Evolutionary conservation across 1,284 basidiomycete species (phyloP), one percentile per base, ranked within the genome.

Genomic region (Tilletia caries): DNA sequence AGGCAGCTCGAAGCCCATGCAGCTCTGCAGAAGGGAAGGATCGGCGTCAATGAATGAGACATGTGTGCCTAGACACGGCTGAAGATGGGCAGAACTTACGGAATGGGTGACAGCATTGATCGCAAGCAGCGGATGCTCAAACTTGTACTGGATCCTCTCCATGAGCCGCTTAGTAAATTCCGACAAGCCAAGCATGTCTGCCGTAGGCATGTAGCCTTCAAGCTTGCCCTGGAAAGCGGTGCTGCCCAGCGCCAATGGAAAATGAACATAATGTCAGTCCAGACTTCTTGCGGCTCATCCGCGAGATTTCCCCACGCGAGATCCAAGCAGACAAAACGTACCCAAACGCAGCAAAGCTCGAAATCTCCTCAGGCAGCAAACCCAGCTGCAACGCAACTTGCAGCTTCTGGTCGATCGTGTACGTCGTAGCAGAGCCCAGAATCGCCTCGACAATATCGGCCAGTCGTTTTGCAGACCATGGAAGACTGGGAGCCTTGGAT

Each of bases 101-200:
- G 78, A 71, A 46, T 80, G 78, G 1, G 76, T 79, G 4, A 79
- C 70, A 0, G 77, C 76, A 33, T 75, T 73, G 13, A 80, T 43
- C 5, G 70, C 78, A 18, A 80, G 64, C 34, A 76, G 73, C 20
- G 78, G 77, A 32, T 34, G 6, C 13, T 33, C 20, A n/a, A 62
- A 62, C 15, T 25, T 62, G 58, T 62, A 34, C 4, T 37, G 10
- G 29, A 62, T 33, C 18, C 8, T 37, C 58, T 33, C 58, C 27
- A 34, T 33, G 32, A 62, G 58, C 8, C 58, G 58, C 18, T 20
- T 20, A 15, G 34, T 25, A 6, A 18, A 8, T 6, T 13, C 33
- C 34, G 58, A 20, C 58, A 54, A 29, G 25, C 25, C 23, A 13
- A 29, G 23, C 25, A 15, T 41, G 15, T 41, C 37, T 10, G 37